Evolutionary conservation across 164 flowering plant genomes (phyloP).

Genomic region (Nelumbo lutea): DNA sequence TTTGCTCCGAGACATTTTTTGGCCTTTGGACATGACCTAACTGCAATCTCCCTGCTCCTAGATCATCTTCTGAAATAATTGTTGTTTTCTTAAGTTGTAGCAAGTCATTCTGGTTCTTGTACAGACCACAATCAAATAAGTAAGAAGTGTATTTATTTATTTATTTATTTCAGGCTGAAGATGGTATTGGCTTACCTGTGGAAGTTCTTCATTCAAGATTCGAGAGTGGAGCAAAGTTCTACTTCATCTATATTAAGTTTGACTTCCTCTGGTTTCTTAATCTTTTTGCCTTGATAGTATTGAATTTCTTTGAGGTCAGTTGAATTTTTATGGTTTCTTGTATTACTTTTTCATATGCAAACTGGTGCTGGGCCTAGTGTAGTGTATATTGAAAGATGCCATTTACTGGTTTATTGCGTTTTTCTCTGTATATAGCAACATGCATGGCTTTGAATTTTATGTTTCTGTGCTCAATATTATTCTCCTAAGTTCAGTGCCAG

Average conservation of each 20-base stretch:
- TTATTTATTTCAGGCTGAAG: conserved; percentile 70
- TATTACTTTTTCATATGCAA: neutral
- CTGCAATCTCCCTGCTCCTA: too few relatives aligned
- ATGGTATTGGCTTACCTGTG: conserved; percentile 93
- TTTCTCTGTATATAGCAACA: neutral
- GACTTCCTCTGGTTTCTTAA: conserved; percentile 75
- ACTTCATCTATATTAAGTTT: conserved; percentile 57
- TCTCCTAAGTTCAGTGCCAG: neutral
- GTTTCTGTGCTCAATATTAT: neutral
- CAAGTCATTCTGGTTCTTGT: neutral
- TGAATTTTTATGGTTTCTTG: neutral
- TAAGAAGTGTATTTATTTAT: conserved; percentile 10
- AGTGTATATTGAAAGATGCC: neutral
- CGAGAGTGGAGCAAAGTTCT: conserved; percentile 54
- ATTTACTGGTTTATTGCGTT: neutral
- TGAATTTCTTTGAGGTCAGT: conserved; percentile 81
- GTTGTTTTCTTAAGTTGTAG: neutral
- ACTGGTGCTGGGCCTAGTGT: neutral
- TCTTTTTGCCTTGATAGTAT: conserved; percentile 61
- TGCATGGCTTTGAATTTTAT: neutral
- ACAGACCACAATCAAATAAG: neutral
- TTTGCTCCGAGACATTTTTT: too few relatives aligned
- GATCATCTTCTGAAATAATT: too few relatives aligned
- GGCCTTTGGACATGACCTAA: too few relatives aligned
- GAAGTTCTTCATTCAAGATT: conserved; percentile 65